Base-by-base conservation (phyloP, 345 rosid species). In the Camelina neglecta region DNA sequence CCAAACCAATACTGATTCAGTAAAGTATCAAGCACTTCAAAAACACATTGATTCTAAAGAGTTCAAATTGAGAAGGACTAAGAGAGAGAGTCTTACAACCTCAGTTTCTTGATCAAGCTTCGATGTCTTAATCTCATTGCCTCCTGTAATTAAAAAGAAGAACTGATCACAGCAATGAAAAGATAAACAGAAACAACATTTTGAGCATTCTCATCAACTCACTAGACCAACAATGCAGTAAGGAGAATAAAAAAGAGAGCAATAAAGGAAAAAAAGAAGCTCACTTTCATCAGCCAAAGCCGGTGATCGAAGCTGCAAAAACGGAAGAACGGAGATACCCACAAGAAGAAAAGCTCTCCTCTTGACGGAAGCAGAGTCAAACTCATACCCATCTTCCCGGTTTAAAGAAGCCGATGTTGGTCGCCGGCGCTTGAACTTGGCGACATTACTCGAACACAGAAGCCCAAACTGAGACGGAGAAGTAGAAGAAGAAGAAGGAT, bases 291-390 rank as follows among this genome's bases (percentile, higher is more conserved):
- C 60, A 0, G 81, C 81, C 55, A 67, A 3, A 53, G 78, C 81
- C 6, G 67, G 78, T 0, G 78, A 67, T 20, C 77, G 81, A 73
- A 81, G 78, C 59, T 81, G 85, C 70, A 89, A 69, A 47, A 89
- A 83, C 6, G 96, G 96, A 75, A 90, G 87, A 75, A 84, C 85
- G 7, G 98, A 86, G 77, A 86, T 58, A 60, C 96, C 94, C 71
- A 89, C 79, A 29, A 90, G 82, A 11, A 90, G 76, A 80, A 86
- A 72, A 44, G 85, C 82, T 55, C 94, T 85, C 75, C 89, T 84
- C 61, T 72, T 81, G 35, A 31, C 60, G 56, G 77, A 82, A 71
- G 75, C 59, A 58, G 33, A 20, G 53, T 74, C 86, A 41, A 26
- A 64, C 39, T 77, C 79, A 6, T 51, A 10, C 16, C 72, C 85